Conservation (phyloP, 768 basidiomycete genomes). For the Clathrus columnatus region DNA sequence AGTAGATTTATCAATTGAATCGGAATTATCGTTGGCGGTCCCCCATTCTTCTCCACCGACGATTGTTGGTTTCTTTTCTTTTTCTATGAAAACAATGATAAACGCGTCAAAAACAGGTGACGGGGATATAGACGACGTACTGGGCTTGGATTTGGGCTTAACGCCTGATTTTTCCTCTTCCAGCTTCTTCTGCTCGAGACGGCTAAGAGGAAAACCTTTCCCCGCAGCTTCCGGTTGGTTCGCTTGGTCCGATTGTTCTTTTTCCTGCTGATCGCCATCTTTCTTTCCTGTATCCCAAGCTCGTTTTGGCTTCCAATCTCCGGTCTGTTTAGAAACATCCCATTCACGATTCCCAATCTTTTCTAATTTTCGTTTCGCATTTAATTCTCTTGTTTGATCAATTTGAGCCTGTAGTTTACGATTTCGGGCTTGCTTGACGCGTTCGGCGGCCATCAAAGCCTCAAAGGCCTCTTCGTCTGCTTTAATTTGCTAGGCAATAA, state of each 20-base stretch:
- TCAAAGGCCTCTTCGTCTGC: constrained; percentile 76
- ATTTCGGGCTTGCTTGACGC: constrained; percentile 43
- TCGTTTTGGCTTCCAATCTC: constrained; percentile 7
- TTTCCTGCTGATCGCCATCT: not conserved
- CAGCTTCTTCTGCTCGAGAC: not conserved
- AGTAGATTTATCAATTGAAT: not conserved
- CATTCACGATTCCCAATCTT: constrained; percentile 72
- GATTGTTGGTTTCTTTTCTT: not conserved
- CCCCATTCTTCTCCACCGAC: not conserved
- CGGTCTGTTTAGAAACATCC: constrained; percentile 60
- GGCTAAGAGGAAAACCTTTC: not conserved
- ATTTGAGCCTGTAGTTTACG: constrained; percentile 63
- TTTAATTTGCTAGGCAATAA: constrained; percentile 52
- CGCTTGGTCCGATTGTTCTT: not conserved
- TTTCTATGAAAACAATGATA: too few species aligned
- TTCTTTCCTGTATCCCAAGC: not conserved
- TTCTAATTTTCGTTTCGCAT: constrained; percentile 75
- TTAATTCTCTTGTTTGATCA: constrained; percentile 66
- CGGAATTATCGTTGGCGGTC: not conserved
- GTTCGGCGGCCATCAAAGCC: constrained; percentile 58
- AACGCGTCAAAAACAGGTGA: not conserved
- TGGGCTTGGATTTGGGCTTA: not conserved
- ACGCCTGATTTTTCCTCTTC: not conserved
- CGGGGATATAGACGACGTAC: not conserved
- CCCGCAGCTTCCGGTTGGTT: not conserved